Evolutionary conservation across 2,329 filamentous ascomycete genomes (phyloP).

Genomic region (Sclerotinia minor): DNA sequence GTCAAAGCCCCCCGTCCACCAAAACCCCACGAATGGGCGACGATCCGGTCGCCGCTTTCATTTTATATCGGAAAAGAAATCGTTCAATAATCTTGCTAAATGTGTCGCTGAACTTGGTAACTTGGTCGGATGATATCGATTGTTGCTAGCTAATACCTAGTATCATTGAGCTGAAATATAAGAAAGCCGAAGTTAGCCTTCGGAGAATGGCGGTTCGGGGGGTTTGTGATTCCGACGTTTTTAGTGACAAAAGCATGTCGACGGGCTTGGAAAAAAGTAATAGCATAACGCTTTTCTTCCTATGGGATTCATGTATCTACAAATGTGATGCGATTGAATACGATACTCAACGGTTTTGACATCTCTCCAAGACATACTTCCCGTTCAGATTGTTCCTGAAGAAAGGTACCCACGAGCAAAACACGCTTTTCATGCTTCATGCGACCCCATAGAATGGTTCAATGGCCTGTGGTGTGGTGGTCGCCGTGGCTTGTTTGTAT

Average conservation of each 20-base stretch:
- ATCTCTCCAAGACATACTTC: constrained; percentile 22
- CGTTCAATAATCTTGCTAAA: constrained; percentile 9
- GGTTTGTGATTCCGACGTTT: not conserved
- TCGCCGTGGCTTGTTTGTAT: constrained; percentile 20
- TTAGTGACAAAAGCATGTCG: constrained; percentile 6
- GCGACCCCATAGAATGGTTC: constrained; percentile 20
- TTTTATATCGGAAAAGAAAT: constrained; percentile 14
- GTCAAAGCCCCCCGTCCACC: constrained; percentile 11
- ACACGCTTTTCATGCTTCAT: constrained; percentile 25
- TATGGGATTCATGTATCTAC: constrained; percentile 14
- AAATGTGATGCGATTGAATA: constrained; percentile 10
- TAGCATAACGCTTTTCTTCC: constrained; percentile 10
- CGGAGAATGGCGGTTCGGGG: constrained; percentile 1
- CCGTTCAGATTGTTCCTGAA: constrained; percentile 15
- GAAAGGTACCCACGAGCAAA: constrained; percentile 24
- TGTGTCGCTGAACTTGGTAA: constrained; percentile 6
- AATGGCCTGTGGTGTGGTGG: constrained; percentile 15
- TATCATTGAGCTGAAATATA: constrained; percentile 19
- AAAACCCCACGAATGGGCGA: constrained; percentile 25
- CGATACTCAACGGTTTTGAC: constrained; percentile 25
- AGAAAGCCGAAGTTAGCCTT: constrained; percentile 11
- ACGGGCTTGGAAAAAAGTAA: not conserved
- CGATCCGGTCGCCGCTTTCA: constrained; percentile 21
- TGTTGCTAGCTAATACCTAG: constrained; percentile 1
- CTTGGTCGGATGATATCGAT: constrained; percentile 13